phyloP scores from a whole-genome alignment of 495 filamentous ascomycete genomes.

The Hyaloscypha bicolor region DNA sequence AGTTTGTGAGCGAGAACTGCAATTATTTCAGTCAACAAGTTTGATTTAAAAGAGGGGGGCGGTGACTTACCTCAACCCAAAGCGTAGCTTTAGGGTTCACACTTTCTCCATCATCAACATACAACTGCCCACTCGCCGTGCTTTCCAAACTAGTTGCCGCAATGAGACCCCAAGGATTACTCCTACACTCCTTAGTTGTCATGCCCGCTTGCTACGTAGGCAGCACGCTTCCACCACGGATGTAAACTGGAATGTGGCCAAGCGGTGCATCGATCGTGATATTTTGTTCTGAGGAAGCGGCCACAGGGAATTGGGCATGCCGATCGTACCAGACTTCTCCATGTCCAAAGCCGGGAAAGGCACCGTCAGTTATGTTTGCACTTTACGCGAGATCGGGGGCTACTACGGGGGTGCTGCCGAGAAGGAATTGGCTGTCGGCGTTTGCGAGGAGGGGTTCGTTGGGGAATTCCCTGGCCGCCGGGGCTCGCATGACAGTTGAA shows the following conservation, averaged over 20 bases:
- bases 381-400: constrained; percentile 71
- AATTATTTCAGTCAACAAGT: constrained; percentile 19
- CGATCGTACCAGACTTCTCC: constrained; percentile 81
- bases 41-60: neutral
- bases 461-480: constrained; percentile 85
- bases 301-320: constrained; percentile 64
- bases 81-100: constrained; percentile 58
- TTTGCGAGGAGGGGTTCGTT: constrained; percentile 69
- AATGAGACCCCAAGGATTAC: constrained; percentile 70
- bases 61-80: constrained; percentile 51
- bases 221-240: constrained; percentile 71
- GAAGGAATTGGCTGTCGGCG: constrained; percentile 75
- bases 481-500: constrained; percentile 76
- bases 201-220: constrained; percentile 72
- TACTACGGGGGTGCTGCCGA: constrained; percentile 71
- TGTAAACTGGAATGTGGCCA: constrained; percentile 76
- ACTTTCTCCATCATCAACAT: constrained; percentile 85
- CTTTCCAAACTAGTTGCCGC: constrained; percentile 61
- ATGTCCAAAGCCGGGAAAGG: constrained; percentile 71
- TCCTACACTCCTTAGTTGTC: constrained; percentile 65
- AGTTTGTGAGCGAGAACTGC: constrained; percentile 52
- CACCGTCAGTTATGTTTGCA: constrained; percentile 66
- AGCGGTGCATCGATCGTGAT: constrained; percentile 74
- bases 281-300: constrained; percentile 59
- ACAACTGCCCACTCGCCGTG: constrained; percentile 65